phyloP scores from a whole-genome alignment of 2,329 filamentous ascomycete genomes.

The Teratosphaeria epicoccoides region DNA sequence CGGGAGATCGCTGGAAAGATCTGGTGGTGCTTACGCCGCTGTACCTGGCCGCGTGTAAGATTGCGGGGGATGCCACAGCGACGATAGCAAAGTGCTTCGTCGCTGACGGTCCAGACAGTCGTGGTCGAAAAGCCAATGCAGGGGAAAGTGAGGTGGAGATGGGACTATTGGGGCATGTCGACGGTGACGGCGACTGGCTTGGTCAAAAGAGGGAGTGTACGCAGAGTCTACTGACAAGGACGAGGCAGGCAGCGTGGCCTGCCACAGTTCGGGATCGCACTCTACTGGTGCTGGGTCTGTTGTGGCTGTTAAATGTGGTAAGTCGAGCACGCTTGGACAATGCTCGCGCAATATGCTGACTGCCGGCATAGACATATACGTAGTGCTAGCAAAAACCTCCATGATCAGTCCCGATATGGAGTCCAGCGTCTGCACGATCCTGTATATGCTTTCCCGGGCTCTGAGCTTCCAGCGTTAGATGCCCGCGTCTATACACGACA shows the following conservation, averaged over 20 bases:
- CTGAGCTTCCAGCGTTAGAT: no score
- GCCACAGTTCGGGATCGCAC: slow-evolving; percentile 6
- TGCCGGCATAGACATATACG: background rate
- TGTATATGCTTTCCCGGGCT: no score
- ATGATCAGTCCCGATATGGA: no score
- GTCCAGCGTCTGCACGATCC: no score
- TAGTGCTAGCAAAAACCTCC: no score
- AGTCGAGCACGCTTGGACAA: background rate
- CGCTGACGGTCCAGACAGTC: slow-evolving; percentile 1
- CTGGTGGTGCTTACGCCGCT: slow-evolving; percentile 30
- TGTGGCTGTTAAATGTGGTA: slow-evolving; percentile 14
- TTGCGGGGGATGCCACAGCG: slow-evolving; percentile 29
- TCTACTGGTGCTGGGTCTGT: slow-evolving; percentile 6
- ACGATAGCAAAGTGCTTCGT: slow-evolving; percentile 31
- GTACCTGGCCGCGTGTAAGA: slow-evolving; percentile 35
- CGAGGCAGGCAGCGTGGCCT: slow-evolving; percentile 5
- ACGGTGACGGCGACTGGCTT: background rate
- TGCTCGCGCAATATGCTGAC: background rate
- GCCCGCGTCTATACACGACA: no score
- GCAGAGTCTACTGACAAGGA: background rate
- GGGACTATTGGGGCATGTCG: slow-evolving; percentile 9
- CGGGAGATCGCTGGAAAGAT: slow-evolving; percentile 27
- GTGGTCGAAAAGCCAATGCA: background rate
- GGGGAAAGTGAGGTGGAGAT: slow-evolving; percentile 9
- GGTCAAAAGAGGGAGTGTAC: background rate